A percentile compares a stretch with the other conserved stretches of the same genome.
These are phyloP conservation scores for Mortierella antarctica DNA, from an alignment of 192 early-diverging fungal species.

Conservation along the genomic window DNA sequence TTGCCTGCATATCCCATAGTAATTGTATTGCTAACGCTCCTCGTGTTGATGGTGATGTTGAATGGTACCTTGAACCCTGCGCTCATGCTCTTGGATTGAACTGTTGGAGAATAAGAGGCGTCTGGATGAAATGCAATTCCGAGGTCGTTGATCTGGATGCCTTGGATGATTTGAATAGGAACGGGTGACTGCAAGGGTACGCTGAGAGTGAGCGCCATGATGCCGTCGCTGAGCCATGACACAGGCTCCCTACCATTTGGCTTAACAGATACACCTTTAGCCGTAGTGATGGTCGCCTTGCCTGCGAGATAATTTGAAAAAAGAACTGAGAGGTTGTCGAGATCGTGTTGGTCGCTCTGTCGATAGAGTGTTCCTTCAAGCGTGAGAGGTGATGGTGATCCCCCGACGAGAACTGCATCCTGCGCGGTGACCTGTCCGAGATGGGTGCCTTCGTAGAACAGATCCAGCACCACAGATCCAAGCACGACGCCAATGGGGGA, in stretches of 20 bases:
- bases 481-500: constrained; percentile 59
- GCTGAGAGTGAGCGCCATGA: constrained; percentile 50
- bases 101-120: constrained; percentile 54
- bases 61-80: constrained; percentile 65
- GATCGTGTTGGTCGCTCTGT: background rate
- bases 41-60: constrained; percentile 61
- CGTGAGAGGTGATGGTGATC: background rate
- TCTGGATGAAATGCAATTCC: constrained; percentile 53
- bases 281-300: constrained; percentile 48
- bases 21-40: constrained; percentile 55
- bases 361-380: constrained; percentile 2
- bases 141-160: constrained; percentile 56
- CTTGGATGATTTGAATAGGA: constrained; percentile 55
- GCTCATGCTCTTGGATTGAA: constrained; percentile 40
- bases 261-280: constrained; percentile 55
- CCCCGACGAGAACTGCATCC: constrained; percentile 55
- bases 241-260: constrained; percentile 43
- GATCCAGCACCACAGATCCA: constrained; percentile 45
- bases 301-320: constrained; percentile 61
- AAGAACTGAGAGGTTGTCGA: constrained; percentile 13
- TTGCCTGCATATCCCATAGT: constrained; percentile 30
- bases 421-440: constrained; percentile 61
- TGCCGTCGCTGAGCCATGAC: constrained; percentile 55
- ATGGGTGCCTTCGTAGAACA: constrained; percentile 43
- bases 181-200: constrained; percentile 51